These are phyloP conservation scores for Podaxis mareebaensis DNA, from an alignment of 768 basidiomycete species.

Conservation along the genomic window DNA sequence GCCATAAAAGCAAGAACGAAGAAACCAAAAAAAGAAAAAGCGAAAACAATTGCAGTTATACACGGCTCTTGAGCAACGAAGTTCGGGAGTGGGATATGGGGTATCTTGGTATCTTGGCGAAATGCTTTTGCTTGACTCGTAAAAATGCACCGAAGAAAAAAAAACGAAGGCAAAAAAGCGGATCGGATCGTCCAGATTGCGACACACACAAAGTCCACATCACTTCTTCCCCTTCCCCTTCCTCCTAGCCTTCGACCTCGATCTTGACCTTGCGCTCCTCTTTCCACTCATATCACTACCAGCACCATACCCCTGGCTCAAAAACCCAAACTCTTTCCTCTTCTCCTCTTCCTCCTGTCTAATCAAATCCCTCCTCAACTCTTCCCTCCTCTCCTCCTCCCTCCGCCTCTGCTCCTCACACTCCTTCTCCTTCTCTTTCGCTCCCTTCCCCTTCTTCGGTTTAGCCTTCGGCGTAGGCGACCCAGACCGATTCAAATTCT, in stretches of 20 bases:
- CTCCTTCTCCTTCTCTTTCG: neutral
- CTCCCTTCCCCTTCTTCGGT: neutral
- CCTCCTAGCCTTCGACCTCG: constrained; percentile 2
- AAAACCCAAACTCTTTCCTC: neutral
- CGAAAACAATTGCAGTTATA: neutral
- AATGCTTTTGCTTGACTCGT: neutral
- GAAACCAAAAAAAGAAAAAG: neutral
- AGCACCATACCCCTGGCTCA: neutral
- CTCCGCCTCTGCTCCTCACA: constrained; percentile 1
- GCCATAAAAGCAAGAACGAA: neutral
- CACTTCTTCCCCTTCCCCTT: constrained; percentile 6
- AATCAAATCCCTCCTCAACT: constrained; percentile 8
- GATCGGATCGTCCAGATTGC: neutral
- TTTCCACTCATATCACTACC: neutral
- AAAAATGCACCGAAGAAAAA: neutral
- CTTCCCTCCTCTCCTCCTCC: neutral
- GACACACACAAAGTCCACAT: neutral
- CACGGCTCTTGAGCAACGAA: neutral
- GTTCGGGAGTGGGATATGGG: neutral
- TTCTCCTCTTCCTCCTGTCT: constrained; percentile 12
- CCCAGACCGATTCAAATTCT: constrained; percentile 2
- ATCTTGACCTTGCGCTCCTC: constrained; percentile 4
- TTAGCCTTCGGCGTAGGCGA: constrained; percentile 14
- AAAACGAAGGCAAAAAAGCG: neutral
- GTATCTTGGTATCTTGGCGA: neutral